These are phyloP conservation scores for Ganoderma leucocontextum DNA, from an alignment of 1,284 basidiomycete species.

Conservation along the genomic window DNA sequence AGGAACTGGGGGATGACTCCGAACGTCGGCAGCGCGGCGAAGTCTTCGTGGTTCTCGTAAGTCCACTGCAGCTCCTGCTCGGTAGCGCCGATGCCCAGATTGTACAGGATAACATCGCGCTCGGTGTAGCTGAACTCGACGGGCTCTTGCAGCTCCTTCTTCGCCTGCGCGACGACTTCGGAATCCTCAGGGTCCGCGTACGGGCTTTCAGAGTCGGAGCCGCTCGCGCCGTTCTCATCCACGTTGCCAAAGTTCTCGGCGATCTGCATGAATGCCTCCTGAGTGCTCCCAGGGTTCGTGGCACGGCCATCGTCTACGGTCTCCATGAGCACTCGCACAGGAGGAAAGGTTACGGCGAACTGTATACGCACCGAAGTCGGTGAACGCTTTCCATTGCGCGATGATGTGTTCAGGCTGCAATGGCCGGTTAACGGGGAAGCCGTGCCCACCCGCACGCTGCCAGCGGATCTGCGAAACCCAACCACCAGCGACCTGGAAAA, in stretches of 20 bases:
- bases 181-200: conserved; percentile 89
- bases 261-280: conserved; percentile 82
- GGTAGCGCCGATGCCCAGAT: conserved; percentile 95
- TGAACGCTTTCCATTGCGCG: conserved; percentile 83
- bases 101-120: conserved; percentile 95
- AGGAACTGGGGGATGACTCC: conserved; percentile 96
- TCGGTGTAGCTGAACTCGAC: conserved; percentile 83
- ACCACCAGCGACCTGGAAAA: conserved; percentile 94
- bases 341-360: not conserved
- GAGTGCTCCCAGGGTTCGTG: conserved; percentile 76
- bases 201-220: conserved; percentile 46
- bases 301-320: conserved; percentile 74
- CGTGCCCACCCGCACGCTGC: conserved; percentile 89
- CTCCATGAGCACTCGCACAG: conserved; percentile 10
- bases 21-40: conserved; percentile 91
- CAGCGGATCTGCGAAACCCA: conserved; percentile 95
- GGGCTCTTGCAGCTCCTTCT: conserved; percentile 66
- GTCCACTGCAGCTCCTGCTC: conserved; percentile 93
- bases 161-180: conserved; percentile 84
- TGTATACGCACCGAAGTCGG: conserved; percentile 74
- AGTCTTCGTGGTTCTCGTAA: conserved; percentile 90
- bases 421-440: conserved; percentile 83
- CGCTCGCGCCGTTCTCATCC: conserved; percentile 41
- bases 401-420: conserved; percentile 84
- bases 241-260: conserved; percentile 86